phyloP scores from a whole-genome alignment of 2,329 filamentous ascomycete species.

The Venturia nashicola region DNA sequence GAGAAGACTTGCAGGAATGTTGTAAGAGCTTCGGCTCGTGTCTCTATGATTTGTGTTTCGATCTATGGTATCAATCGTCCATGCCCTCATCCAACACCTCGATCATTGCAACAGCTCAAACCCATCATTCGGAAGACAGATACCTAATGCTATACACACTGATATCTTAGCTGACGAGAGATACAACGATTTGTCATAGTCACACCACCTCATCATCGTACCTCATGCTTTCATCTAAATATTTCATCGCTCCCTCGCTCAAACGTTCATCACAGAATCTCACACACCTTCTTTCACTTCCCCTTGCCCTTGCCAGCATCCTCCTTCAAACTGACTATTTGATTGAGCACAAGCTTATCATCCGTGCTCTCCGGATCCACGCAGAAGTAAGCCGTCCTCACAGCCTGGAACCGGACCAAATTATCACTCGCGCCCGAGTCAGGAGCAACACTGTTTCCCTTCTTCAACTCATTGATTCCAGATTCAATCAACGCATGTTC shows the following conservation, averaged over 20 bases:
- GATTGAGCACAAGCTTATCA: conserved; percentile 76
- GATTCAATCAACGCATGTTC: conserved; percentile 67
- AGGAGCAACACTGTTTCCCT: conserved; percentile 46
- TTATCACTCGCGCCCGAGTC: conserved; percentile 22
- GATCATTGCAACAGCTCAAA: neutral
- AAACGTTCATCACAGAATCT: neutral
- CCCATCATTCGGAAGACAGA: no score
- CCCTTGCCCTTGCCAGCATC: conserved; percentile 51
- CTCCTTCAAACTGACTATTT: conserved; percentile 86
- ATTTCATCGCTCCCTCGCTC: neutral
- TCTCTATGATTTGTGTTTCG: neutral
- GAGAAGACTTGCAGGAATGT: no score
- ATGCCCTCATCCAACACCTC: neutral
- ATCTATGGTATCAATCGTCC: neutral
- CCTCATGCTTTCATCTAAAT: neutral
- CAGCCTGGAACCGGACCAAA: conserved; percentile 76
- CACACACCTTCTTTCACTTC: neutral
- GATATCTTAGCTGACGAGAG: neutral
- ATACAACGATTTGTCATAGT: no score
- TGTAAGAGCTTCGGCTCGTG: neutral
- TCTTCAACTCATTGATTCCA: conserved; percentile 65
- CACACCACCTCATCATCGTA: neutral
- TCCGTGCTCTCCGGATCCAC: conserved; percentile 53
- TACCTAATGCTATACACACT: neutral
- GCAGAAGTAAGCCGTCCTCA: conserved; percentile 80